Conservation (phyloP, 371 early-diverging fungal genomes). For the Rhizopus microsporus region DNA sequence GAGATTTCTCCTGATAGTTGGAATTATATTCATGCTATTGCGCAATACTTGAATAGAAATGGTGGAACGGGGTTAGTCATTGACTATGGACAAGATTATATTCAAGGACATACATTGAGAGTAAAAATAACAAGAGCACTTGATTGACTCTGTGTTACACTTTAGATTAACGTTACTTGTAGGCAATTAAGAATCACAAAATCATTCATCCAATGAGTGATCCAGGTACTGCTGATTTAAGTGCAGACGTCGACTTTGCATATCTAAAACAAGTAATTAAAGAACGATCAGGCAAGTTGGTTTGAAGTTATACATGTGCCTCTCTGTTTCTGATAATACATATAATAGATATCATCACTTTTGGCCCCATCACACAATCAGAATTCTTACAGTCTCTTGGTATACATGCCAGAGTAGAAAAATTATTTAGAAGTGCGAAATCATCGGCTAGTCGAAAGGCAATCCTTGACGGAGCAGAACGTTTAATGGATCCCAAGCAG, state of each 20-base stretch:
- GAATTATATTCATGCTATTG: constrained; percentile 61
- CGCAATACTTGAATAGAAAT: constrained; percentile 58
- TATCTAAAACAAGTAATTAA: constrained; percentile 65
- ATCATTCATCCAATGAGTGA: constrained; percentile 74
- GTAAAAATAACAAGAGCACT: constrained; percentile 44
- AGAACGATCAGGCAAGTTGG: constrained; percentile 39
- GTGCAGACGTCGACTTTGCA: constrained; percentile 92
- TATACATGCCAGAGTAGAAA: constrained; percentile 74
- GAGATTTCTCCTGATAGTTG: constrained; percentile 87
- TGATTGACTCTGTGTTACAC: constrained; percentile 2
- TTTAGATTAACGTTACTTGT: constrained; percentile 4
- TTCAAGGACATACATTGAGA: constrained; percentile 78
- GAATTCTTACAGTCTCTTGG: constrained; percentile 84
- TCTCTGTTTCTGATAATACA: background rate
- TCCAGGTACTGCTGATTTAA: constrained; percentile 90
- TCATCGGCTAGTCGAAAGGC: constrained; percentile 52
- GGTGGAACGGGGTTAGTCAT: constrained; percentile 82
- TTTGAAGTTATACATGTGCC: background rate
- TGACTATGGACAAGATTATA: constrained; percentile 90
- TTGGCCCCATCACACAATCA: constrained; percentile 86
- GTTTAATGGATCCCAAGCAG: constrained; percentile 69
- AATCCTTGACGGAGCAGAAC: constrained; percentile 70
- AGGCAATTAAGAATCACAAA: constrained; percentile 87
- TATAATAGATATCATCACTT: constrained; percentile 29
- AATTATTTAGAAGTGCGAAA: constrained; percentile 66